Conservation (phyloP, 164 flowering plant genomes). For the Vitis rotundifolia region DNA sequence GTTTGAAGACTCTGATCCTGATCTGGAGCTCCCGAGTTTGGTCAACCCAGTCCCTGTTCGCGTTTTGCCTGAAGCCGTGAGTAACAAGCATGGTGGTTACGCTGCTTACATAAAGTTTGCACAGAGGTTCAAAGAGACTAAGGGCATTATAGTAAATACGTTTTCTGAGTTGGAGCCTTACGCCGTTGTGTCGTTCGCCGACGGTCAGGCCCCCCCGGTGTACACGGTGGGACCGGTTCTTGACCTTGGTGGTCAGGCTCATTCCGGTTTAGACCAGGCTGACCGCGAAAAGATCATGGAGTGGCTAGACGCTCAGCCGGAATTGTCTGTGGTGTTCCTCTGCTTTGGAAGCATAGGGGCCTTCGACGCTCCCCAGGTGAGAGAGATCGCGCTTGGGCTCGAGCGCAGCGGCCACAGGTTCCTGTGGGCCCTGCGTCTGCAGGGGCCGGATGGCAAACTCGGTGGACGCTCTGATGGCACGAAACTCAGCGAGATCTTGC, state of each 20-base stretch:
- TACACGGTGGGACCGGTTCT: not conserved
- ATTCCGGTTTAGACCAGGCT: too few species aligned
- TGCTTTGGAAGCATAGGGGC: too few species aligned
- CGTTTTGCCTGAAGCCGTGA: constrained; percentile 11
- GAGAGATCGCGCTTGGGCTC: not conserved
- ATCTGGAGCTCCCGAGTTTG: constrained; percentile 10
- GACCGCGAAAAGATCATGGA: too few species aligned
- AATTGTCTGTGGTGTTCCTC: too few species aligned
- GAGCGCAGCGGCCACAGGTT: constrained; percentile 2
- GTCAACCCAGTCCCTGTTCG: constrained; percentile 15
- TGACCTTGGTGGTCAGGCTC: not conserved
- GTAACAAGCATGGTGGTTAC: constrained; percentile 8
- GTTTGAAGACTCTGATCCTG: constrained; percentile 1
- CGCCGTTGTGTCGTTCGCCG: constrained; percentile 10
- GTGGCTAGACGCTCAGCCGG: too few species aligned
- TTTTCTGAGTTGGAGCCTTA: constrained; percentile 32
- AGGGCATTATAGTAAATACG: constrained; percentile 35
- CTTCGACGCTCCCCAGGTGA: too few species aligned
- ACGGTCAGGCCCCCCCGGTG: too few species aligned
- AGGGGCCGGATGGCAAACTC: too few species aligned
- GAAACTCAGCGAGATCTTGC: constrained; percentile 6
- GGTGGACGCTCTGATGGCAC: not conserved
- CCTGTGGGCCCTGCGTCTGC: constrained; percentile 2
- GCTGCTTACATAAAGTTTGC: constrained; percentile 3
- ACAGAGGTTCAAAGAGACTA: constrained; percentile 17